Conservation (phyloP, 331 rosid genomes). For the Malus hybrid region DNA sequence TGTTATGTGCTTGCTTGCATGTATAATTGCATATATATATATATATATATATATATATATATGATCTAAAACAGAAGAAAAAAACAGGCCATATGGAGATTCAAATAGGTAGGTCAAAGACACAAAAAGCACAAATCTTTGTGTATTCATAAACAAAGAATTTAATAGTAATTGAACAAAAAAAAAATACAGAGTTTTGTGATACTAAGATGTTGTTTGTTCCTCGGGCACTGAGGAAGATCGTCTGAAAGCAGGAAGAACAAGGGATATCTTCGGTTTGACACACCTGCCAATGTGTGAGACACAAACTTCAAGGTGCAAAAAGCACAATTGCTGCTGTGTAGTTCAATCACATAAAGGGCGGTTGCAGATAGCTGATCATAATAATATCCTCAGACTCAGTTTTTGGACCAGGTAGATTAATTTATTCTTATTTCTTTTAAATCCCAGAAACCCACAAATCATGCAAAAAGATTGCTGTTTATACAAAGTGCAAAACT, state of each 20-base stretch:
- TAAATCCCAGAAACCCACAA: conserved; percentile 20
- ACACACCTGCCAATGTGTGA: conserved; percentile 1
- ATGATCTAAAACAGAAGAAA: neutral
- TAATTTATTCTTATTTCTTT: conserved; percentile 10
- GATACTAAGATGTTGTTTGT: neutral
- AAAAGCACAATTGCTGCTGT: conserved; percentile 14
- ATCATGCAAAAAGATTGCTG: conserved; percentile 16
- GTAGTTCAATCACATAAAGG: conserved; percentile 31
- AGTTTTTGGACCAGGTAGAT: conserved; percentile 7
- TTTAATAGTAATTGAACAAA: no score
- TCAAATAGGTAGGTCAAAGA: neutral
- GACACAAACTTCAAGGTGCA: conserved; percentile 24
- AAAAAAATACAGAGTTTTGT: no score
- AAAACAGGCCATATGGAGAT: neutral
- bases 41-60: neutral
- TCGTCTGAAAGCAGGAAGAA: conserved; percentile 25
- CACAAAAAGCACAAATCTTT: no score
- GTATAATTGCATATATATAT: neutral
- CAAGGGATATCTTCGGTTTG: conserved; percentile 10
- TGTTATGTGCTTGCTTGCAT: neutral
- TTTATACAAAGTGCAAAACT: neutral
- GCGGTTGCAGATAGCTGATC: neutral
- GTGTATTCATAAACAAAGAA: no score
- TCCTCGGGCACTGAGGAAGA: conserved; percentile 12
- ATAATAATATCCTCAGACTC: conserved; percentile 10